These are phyloP conservation scores for Pterocarpus macrocarpus DNA, from an alignment of 306 rosid genomes.

Conservation along the genomic window DNA sequence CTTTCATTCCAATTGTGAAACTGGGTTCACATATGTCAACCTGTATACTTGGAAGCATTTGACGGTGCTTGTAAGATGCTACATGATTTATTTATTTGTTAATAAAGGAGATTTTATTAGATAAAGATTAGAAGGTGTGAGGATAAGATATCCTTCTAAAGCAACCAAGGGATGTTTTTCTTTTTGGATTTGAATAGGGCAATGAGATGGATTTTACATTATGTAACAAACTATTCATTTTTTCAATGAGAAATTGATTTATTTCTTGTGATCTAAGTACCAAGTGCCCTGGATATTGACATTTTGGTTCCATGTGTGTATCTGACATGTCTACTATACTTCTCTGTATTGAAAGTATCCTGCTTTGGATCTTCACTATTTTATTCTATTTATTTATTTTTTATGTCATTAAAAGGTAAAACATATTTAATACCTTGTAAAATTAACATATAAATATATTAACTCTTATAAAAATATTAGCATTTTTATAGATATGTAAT, in stretches of 20 bases:
- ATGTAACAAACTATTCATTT: neutral
- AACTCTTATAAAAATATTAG: neutral
- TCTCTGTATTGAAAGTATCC: neutral
- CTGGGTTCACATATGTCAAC: neutral
- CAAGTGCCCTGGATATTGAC: neutral
- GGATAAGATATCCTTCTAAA: constrained; percentile 4
- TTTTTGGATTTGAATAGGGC: neutral
- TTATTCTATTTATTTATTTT: neutral
- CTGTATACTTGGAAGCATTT: constrained; percentile 11
- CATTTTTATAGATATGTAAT: too few relatives aligned
- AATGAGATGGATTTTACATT: neutral
- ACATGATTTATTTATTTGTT: neutral
- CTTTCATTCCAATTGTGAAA: constrained; percentile 16
- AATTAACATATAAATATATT: neutral
- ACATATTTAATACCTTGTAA: neutral
- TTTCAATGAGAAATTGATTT: neutral
- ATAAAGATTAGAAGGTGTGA: neutral
- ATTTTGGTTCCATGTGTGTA: neutral
- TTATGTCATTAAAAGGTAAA: neutral
- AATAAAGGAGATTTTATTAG: neutral
- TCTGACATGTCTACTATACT: neutral
- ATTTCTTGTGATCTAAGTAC: neutral
- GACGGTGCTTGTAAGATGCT: constrained; percentile 2
- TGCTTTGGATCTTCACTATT: neutral
- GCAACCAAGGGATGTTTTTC: neutral